Conservation (phyloP, 768 basidiomycete genomes). For the Russula brevipes region DNA sequence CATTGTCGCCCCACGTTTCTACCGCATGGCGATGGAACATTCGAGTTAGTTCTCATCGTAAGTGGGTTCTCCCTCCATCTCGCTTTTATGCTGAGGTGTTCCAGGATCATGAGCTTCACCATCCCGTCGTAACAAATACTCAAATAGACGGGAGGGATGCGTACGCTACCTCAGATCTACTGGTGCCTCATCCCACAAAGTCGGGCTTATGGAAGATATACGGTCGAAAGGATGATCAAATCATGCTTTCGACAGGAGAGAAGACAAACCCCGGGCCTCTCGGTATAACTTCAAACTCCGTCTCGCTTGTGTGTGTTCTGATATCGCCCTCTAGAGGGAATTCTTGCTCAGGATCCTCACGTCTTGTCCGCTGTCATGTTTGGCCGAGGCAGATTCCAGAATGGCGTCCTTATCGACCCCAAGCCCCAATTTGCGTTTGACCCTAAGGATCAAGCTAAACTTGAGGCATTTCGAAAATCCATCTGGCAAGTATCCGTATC, state of each 20-base stretch:
- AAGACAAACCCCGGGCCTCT: constrained; percentile 35
- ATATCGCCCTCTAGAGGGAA: constrained; percentile 34
- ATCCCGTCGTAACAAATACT: constrained; percentile 32
- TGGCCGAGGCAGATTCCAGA: constrained; percentile 32
- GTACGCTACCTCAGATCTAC: constrained; percentile 42
- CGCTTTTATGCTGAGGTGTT: background rate
- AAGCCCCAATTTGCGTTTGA: constrained; percentile 28
- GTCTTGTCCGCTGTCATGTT: constrained; percentile 33
- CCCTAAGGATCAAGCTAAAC: constrained; percentile 26
- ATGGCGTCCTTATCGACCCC: constrained; percentile 35
- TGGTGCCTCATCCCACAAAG: constrained; percentile 42
- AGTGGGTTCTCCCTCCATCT: background rate
- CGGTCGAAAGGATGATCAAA: constrained; percentile 31
- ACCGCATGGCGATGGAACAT: constrained; percentile 25
- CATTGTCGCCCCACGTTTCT: constrained; percentile 24
- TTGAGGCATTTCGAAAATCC: constrained; percentile 26
- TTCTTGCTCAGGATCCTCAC: constrained; percentile 32
- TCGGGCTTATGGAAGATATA: constrained; percentile 33
- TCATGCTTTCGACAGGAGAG: constrained; percentile 33
- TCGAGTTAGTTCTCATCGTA: constrained; percentile 27
- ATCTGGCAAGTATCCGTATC: constrained; percentile 16
- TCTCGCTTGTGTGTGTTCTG: background rate
- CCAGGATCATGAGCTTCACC: constrained; percentile 26
- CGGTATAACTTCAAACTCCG: constrained; percentile 18
- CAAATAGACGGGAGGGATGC: constrained; percentile 36